Evolutionary conservation across 129 eudicot species (phyloP).

Genomic region (Pseudognaphalium luteoalbum): DNA sequence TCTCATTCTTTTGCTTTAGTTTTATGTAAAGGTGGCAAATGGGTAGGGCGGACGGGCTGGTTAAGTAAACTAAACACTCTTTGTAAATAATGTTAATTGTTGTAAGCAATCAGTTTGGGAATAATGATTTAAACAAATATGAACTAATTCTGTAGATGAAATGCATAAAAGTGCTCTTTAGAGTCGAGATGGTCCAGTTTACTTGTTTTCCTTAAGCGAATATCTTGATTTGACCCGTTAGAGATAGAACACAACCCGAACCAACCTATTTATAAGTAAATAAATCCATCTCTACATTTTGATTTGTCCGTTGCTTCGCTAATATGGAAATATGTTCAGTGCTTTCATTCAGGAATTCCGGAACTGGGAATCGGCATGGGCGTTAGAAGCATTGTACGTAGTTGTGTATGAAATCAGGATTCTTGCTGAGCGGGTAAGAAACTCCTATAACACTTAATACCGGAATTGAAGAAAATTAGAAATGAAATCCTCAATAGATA

Average conservation of each 20-base stretch:
- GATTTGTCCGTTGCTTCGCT: slow-evolving; percentile 11
- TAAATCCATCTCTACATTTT: background rate
- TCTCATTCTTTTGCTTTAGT: slow-evolving; percentile 3
- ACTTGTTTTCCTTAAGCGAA: background rate
- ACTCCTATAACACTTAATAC: slow-evolving; percentile 15
- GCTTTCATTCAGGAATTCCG: slow-evolving; percentile 95
- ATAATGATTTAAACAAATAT: background rate
- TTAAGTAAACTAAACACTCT: background rate
- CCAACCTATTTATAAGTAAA: background rate
- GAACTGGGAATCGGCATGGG: slow-evolving; percentile 98
- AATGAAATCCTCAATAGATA: background rate
- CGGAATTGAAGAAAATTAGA: background rate
- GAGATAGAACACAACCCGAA: background rate
- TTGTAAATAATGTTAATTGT: background rate
- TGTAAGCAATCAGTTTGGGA: background rate
- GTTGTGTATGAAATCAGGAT: slow-evolving; percentile 91
- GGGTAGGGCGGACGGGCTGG: background rate
- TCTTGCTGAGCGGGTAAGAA: slow-evolving; percentile 88
- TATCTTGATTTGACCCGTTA: background rate
- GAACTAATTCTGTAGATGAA: too few relatives aligned
- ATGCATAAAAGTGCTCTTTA: background rate
- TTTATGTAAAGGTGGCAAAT: slow-evolving; percentile 13
- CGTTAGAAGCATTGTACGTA: slow-evolving; percentile 82
- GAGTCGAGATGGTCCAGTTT: background rate
- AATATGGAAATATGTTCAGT: slow-evolving; percentile 49